Conservation (phyloP, 2,329 filamentous ascomycete genomes). For the Plectosphaerella cucumerina region DNA sequence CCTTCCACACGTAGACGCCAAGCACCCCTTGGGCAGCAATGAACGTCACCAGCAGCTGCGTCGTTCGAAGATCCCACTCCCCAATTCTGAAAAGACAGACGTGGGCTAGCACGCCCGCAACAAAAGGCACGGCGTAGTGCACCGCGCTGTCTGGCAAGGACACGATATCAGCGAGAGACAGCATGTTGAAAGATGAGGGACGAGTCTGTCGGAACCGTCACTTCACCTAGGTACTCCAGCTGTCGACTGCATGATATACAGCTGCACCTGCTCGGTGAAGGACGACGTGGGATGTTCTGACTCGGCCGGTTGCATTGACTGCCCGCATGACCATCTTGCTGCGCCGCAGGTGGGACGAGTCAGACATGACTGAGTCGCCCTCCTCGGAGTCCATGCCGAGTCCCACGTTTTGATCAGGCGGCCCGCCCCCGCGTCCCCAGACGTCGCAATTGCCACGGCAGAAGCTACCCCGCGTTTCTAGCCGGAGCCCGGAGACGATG, state of each 20-base stretch:
- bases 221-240: neutral
- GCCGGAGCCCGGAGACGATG: neutral
- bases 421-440: neutral
- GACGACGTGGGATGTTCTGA: neutral
- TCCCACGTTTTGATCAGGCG: neutral
- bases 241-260: neutral
- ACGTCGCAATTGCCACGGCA: neutral
- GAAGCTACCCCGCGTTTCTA: conserved; percentile 1
- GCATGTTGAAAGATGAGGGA: neutral
- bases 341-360: neutral
- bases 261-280: neutral
- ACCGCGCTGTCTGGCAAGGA: neutral
- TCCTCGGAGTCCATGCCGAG: neutral
- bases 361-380: neutral
- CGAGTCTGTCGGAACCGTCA: neutral
- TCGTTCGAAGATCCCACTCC: conserved; percentile 19
- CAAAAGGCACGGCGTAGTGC: conserved; percentile 3
- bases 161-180: neutral
- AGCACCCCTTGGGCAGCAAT: conserved; percentile 3
- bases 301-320: neutral
- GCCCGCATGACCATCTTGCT: neutral
- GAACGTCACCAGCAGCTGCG: conserved; percentile 9
- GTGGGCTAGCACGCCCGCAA: conserved; percentile 11
- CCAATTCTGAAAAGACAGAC: conserved; percentile 15
- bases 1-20: neutral